phyloP scores from a whole-genome alignment of 768 basidiomycete genomes.

The Favolaschia claudopus region DNA sequence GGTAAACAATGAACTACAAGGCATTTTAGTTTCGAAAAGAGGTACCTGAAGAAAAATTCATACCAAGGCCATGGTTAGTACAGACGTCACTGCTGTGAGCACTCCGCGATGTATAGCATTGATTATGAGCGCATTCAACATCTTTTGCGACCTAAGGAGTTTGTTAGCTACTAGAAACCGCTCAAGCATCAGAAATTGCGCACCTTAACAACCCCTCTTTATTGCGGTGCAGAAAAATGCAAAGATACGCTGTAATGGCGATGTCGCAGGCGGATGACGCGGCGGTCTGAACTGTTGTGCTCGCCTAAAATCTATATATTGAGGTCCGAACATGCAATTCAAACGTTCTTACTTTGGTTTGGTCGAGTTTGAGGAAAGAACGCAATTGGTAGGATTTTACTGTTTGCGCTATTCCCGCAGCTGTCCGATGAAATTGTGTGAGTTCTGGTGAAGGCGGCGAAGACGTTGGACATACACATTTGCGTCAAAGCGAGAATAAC shows the following conservation, averaged over 20 bases:
- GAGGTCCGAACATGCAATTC: not conserved
- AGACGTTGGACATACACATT: conserved; percentile 1
- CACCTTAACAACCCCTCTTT: conserved; percentile 16
- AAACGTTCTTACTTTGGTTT: conserved; percentile 10
- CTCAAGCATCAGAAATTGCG: not conserved
- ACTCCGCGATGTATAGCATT: conserved; percentile 21
- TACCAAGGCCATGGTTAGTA: conserved; percentile 14
- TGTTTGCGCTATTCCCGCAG: conserved; percentile 16
- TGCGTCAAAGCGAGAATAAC: conserved; percentile 5
- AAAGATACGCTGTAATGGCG: conserved; percentile 15
- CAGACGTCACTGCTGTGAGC: conserved; percentile 14
- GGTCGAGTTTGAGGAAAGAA: conserved; percentile 4
- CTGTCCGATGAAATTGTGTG: not conserved
- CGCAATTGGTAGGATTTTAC: conserved; percentile 14
- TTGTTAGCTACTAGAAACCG: not conserved
- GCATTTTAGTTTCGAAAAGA: not conserved
- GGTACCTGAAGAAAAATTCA: not conserved
- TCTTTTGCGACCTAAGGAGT: conserved; percentile 1
- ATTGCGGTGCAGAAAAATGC: conserved; percentile 4
- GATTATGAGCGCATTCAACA: conserved; percentile 17
- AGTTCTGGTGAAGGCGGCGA: not conserved
- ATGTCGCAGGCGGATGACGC: conserved; percentile 18
- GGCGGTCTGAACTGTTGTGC: conserved; percentile 20
- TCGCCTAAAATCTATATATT: not conserved
- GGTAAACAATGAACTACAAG: conserved; percentile 10